Conservation (phyloP, 352 stramenopile species). For the Pythium periplocum region DNA sequence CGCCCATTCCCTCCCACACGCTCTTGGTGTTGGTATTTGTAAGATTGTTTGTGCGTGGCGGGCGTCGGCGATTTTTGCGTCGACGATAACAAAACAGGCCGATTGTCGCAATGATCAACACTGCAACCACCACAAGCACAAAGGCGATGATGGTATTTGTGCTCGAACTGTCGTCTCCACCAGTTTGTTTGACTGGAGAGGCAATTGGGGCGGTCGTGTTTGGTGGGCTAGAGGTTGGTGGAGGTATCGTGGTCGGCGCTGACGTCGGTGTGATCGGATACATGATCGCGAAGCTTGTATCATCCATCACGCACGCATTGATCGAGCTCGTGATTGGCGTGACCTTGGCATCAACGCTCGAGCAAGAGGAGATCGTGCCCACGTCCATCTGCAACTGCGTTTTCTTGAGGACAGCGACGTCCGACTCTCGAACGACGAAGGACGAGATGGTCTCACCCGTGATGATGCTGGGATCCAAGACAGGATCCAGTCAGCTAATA, state of each 20-base stretch:
- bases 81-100: neutral
- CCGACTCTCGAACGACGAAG: slow-evolving; percentile 12
- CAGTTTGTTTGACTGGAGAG: neutral
- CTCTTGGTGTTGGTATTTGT: neutral
- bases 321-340: neutral
- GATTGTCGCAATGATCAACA: slow-evolving; percentile 6
- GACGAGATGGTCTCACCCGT: slow-evolving; percentile 2
- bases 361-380: neutral
- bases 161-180: neutral
- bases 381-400: slow-evolving; percentile 5
- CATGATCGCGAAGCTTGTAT: slow-evolving; percentile 8
- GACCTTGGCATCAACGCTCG: no score
- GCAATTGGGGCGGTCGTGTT: neutral
- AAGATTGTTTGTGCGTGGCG: slow-evolving; percentile 1
- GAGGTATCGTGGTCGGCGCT: neutral
- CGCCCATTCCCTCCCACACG: slow-evolving; percentile 1
- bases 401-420: slow-evolving; percentile 7
- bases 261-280: neutral
- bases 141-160: slow-evolving; percentile 1
- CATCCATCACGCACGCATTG: slow-evolving; percentile 7
- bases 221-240: no score
- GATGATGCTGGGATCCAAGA: slow-evolving; percentile 4
- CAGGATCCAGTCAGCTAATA: neutral
- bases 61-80: neutral
- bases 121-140: slow-evolving; percentile 14